phyloP scores from a whole-genome alignment of 2,329 filamentous ascomycete genomes.

The Setomelanomma holmii region DNA sequence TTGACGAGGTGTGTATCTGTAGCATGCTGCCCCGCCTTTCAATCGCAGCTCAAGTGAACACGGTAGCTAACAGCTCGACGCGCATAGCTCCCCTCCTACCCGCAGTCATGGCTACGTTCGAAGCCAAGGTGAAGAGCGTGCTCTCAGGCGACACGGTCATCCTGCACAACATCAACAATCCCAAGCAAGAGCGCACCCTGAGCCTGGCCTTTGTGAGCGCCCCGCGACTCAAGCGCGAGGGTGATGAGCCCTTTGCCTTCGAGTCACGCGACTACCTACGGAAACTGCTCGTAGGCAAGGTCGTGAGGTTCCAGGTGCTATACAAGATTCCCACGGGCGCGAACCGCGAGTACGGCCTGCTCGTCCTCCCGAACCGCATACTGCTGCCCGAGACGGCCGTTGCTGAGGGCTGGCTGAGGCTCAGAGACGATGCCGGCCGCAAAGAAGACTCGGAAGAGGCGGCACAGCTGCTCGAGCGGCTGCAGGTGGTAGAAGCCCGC shows the following conservation, averaged over 20 bases:
- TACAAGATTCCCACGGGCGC: slow-evolving; percentile 82
- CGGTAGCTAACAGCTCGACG: slow-evolving; percentile 35
- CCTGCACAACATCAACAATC: slow-evolving; percentile 80
- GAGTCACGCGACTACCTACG: slow-evolving; percentile 93
- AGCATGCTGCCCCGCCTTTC: too few relatives aligned
- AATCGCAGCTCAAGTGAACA: slow-evolving; percentile 22
- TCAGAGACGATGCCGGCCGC: slow-evolving; percentile 91
- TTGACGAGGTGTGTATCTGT: slow-evolving; percentile 18
- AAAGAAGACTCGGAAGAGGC: slow-evolving; percentile 86
- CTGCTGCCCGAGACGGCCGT: slow-evolving; percentile 80
- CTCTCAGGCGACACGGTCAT: slow-evolving; percentile 92
- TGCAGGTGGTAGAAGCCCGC: slow-evolving; percentile 77
- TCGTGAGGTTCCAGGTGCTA: slow-evolving; percentile 81
- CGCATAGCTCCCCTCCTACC: slow-evolving; percentile 17
- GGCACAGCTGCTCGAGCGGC: slow-evolving; percentile 72
- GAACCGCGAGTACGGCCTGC: slow-evolving; percentile 86
- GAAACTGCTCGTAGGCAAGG: slow-evolving; percentile 82
- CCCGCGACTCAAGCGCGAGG: slow-evolving; percentile 84
- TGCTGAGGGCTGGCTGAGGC: slow-evolving; percentile 88
- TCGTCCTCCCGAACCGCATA: slow-evolving; percentile 74
- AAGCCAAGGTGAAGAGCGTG: slow-evolving; percentile 80
- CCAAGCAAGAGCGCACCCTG: slow-evolving; percentile 81
- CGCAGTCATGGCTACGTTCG: slow-evolving; percentile 44
- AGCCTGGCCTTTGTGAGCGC: slow-evolving; percentile 93
- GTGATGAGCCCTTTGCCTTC: slow-evolving; percentile 91